Base-by-base conservation (phyloP, 345 rosid species). In the Hibiscus mutabilis region DNA sequence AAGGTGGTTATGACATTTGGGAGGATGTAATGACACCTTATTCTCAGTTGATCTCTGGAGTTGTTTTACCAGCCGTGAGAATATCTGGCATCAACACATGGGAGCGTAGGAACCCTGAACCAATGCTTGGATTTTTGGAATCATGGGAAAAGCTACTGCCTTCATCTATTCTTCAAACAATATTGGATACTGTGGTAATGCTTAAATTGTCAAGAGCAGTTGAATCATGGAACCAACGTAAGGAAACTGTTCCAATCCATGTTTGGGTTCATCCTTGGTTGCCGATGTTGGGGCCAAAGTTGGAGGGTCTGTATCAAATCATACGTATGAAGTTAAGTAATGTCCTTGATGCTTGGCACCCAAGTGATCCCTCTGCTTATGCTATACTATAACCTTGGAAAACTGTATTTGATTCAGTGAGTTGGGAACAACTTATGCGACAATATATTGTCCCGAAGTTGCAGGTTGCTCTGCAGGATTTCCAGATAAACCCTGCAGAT, bases 221-320 rank as follows among this genome's bases (percentile, higher is more conserved):
- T n/a, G 87, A 90, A 51, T 82, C 78, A 10, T 95, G 98, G 98
- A 92, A 95, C 56, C 99, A 97, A 37, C 88, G 84, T 40, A 77
- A 80, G 35, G 97, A 95, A 77, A 78, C 85, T 33, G 88, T 92
- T 67, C 90, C 99, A 8, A 92, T 95, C 59, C 99, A 95, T 80
- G 81, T 84, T 57, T 94, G 97, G 98, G 91, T 90, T 62, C 97
- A 91, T 83, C 97, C 97, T 51, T 92, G 98, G 99, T 76, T 92
- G 76, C 97, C 89, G n/a, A 75, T 75, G 79, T 78, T 92, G 81
- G 99, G 97, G 73, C 84, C 80, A 49, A 90, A 86, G 70, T 73
- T 92, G 78, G 99, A 95, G 76, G 83, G 83, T 69, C 66, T 88
- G 83, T 89, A 90, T 55, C 90, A 86, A 87, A 87, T 79, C 67